Base-by-base conservation (phyloP, 2,329 filamentous ascomycete genomes). In the Fusarium gaditjirri region DNA sequence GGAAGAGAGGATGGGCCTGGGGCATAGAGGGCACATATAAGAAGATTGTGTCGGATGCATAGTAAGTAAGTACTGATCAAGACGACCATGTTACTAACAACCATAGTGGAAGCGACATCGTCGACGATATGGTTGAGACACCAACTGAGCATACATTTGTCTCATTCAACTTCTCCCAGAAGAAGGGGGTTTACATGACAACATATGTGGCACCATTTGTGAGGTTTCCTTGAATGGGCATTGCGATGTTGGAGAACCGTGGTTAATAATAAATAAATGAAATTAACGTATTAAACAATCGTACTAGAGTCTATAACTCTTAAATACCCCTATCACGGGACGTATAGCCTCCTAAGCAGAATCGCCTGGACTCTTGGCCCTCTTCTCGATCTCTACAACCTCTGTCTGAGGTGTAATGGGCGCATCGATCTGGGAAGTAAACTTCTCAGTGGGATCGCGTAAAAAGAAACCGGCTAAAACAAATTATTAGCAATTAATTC, bases 1-100 rank as follows among this genome's bases (percentile, higher is more conserved):
- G 61, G 17, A 72, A 70, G 29, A 65, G 61, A 36, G 66, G 52
- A 6, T 72, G 70, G 69, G 33, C 58, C 14, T 70, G 65, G 66
- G 71, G 72, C 12, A 8, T 29, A 2, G 61, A 71, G 12, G 65
- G 68, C 17, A 41, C 31, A 27, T 73, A 73, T n/a, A 38, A 39
- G n/a, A 60, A 68, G 21, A 70, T 68, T 25, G 31, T 70, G 25
- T 60, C 59, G 8, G 59, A 70, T 25, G 55, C 53, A 43, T 68
- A 53, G 67, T 70, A 23, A 65, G 67, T 63, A 19, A 7, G 5
- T 13, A 5, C 10, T 35, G 36, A 21, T 2, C 13, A 10, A n/a
- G 13, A 33, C 5, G 27, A 1, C 2, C 12, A 12, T 5, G 23
- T 11, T 55, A 10, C 63, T 69, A 52, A 69, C 41, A 5, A 3